Percentiles rank a stretch among this genome's conserved stretches.
These are phyloP conservation scores for Penicillium hordei DNA, from an alignment of 2,329 filamentous ascomycete species.

Conservation along the genomic window DNA sequence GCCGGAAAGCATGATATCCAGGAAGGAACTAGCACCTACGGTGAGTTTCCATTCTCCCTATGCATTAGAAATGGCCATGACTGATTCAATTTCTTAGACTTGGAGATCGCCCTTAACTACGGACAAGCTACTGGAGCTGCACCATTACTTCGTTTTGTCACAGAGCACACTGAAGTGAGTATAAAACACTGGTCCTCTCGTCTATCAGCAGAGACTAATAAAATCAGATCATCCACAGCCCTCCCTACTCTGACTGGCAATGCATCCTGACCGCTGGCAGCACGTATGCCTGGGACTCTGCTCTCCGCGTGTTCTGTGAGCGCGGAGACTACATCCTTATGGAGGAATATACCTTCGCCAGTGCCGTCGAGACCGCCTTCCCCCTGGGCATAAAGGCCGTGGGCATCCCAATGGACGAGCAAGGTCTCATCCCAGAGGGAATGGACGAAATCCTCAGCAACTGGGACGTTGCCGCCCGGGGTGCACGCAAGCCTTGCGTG, in stretches of 20 bases:
- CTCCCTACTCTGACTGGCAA: conserved; percentile 88
- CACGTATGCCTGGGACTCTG: conserved; percentile 81
- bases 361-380: conserved; percentile 65
- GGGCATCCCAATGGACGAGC: conserved; percentile 63
- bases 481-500: conserved; percentile 64
- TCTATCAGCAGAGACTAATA: conserved; percentile 10
- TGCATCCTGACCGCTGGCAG: conserved; percentile 81
- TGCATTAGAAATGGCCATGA: not conserved
- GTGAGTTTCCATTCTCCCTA: conserved; percentile 25
- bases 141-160: conserved; percentile 85
- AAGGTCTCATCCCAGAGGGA: conserved; percentile 62
- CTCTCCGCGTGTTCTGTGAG: conserved; percentile 76
- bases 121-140: conserved; percentile 81
- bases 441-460: conserved; percentile 64
- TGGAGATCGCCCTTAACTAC: conserved; percentile 90
- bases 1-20: conserved; percentile 82
- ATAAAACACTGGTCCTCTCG: not conserved
- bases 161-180: conserved; percentile 80
- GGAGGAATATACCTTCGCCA: conserved; percentile 89
- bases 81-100: conserved; percentile 54
- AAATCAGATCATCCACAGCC: conserved; percentile 68
- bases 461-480: conserved; percentile 61
- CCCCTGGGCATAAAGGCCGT: conserved; percentile 63
- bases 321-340: conserved; percentile 77
- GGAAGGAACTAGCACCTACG: conserved; percentile 58